Base-by-base conservation (phyloP, 2,329 filamentous ascomycete species). In the Ramularia endophylla region DNA sequence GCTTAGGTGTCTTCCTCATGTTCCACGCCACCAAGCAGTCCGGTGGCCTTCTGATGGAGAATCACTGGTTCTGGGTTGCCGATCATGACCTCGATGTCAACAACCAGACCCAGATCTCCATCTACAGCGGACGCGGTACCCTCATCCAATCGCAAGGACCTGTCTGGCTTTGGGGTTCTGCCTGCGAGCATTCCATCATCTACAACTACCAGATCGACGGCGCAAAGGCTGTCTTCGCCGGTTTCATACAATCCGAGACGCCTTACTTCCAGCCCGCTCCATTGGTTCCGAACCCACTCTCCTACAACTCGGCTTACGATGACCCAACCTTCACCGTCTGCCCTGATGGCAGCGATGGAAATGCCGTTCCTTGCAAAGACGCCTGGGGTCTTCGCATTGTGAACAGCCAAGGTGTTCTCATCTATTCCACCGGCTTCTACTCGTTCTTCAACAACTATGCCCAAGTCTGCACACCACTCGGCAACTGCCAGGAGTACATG, bases 11-110 rank as follows among this genome's bases (percentile, higher is more conserved):
- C 4, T 64, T 61, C 48, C 44, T 64, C 31, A 58, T 74, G 38
- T 56, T 80, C 22, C 74, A 80, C 50, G 59, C 78, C 8, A 68
- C 68, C 0, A 67, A 68, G 0, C 69, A 70, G 1, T 68, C 68
- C 35, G 85, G 88, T 48, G 89, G 87, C 55, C 77, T 94, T 6
- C 77, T 77, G 49, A 65, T 77, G 34, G 74, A 79, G 53, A 75
- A 74, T 46, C 64, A 67, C 44, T 76, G 71, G 74, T 68, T 67
- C 54, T 74, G 72, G 71, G 66, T 68, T 1, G 71, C 72, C 1
- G 74, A 78, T 49, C 75, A 78, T 58, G 69, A 71, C 44, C 62
- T 78, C 12, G 64, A 70, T 35, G 51, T 52, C 33, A 40, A 41
- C 8, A 52, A 58, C 35, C 65, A 65, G 38, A 68, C 58, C 27